phyloP scores from a whole-genome alignment of 805 yeast species.

The Scheffersomyces spartinae region DNA sequence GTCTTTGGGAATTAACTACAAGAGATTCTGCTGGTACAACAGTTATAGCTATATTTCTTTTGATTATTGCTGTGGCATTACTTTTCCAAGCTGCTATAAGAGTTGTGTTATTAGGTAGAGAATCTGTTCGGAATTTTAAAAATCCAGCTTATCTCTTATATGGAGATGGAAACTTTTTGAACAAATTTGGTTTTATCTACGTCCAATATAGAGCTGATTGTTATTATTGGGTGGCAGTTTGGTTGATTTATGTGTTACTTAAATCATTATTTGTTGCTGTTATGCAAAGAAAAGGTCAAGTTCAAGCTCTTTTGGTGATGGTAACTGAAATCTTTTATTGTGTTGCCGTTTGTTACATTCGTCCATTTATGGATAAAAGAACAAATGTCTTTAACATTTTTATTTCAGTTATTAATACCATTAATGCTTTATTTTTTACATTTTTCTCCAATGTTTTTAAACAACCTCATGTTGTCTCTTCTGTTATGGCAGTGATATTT shows the following conservation, averaged over 20 bases:
- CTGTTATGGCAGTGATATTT: slow-evolving; percentile 83
- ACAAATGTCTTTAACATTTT: slow-evolving; percentile 90
- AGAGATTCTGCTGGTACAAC: slow-evolving; percentile 77
- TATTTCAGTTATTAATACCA: slow-evolving; percentile 64
- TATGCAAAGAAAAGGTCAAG: slow-evolving; percentile 69
- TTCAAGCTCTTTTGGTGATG: slow-evolving; percentile 69
- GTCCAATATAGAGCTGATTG: slow-evolving; percentile 82
- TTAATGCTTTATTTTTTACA: slow-evolving; percentile 78
- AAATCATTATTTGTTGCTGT: slow-evolving; percentile 82
- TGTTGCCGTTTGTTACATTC: slow-evolving; percentile 48
- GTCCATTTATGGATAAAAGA: slow-evolving; percentile 92
- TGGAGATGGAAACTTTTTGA: slow-evolving; percentile 72
- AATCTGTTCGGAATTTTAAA: slow-evolving; percentile 59
- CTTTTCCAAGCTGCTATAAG: slow-evolving; percentile 62
- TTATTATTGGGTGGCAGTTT: slow-evolving; percentile 69
- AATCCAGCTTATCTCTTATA: slow-evolving; percentile 88
- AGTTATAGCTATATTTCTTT: slow-evolving; percentile 65
- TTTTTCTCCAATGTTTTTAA: slow-evolving; percentile 79
- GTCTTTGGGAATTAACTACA: slow-evolving; percentile 82
- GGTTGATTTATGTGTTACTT: slow-evolving; percentile 53
- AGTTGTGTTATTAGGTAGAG: slow-evolving; percentile 65
- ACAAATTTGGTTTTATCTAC: slow-evolving; percentile 85
- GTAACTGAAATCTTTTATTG: slow-evolving; percentile 65
- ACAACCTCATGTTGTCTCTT: slow-evolving; percentile 80
- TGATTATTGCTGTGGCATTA: slow-evolving; percentile 45